phyloP scores from a whole-genome alignment of 2,329 filamentous ascomycete species.

The Microsporum ferrugineum region DNA sequence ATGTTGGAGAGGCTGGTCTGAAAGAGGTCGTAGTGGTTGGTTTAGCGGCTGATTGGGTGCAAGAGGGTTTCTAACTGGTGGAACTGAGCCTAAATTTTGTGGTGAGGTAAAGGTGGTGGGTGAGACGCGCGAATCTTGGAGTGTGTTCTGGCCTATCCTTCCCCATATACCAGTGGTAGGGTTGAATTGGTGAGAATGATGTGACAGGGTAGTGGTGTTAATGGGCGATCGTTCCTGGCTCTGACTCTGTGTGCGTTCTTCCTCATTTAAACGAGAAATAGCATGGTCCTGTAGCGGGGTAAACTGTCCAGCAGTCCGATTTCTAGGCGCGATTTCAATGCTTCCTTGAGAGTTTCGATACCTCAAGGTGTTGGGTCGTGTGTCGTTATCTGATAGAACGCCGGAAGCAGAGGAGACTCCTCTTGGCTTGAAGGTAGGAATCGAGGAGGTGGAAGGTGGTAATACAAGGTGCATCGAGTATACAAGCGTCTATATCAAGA shows the following conservation, averaged over 20 bases:
- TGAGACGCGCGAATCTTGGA: neutral
- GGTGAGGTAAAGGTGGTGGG: neutral
- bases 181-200: neutral
- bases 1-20: neutral
- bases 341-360: neutral
- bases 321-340: neutral
- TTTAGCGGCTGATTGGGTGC: neutral
- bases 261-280: neutral
- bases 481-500: constrained; percentile 2
- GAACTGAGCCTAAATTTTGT: neutral
- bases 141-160: neutral
- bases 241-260: neutral
- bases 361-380: neutral
- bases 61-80: neutral
- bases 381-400: neutral
- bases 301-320: neutral
- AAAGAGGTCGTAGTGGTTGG: neutral
- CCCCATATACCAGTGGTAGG: neutral
- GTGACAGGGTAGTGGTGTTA: neutral
- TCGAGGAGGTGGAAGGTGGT: constrained; percentile 22
- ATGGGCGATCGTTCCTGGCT: neutral
- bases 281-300: neutral
- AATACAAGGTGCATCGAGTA: constrained; percentile 32
- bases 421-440: neutral
- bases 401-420: neutral